Base-by-base conservation (phyloP, 2,329 filamentous ascomycete genomes). In the Ceratocystis colombiana region DNA sequence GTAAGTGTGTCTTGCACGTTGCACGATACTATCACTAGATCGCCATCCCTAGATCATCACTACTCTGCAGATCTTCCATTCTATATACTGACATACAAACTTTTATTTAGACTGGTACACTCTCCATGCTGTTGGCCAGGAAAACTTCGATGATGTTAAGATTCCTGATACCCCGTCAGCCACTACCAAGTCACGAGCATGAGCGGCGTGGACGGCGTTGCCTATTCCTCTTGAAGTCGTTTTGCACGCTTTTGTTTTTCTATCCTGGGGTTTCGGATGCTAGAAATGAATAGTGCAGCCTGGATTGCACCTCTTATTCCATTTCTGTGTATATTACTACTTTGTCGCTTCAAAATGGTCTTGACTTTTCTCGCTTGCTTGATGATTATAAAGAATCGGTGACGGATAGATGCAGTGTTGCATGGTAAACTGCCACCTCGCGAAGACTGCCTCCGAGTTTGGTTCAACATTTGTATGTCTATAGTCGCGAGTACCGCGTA, bases 131-230 rank as follows among this genome's bases (percentile, higher is more conserved):
- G 89, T 99, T 73, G 90, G 93, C 55, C 94, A 97, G 77, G 94
- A 97, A 76, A 90, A 96, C 71, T 99, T 99, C 78, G 89, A 92
- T 67, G 94, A 99, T 74, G 92, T 97, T 71, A 87, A 90, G 74
- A 87, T 97, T 46, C 94, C 94, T 33, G 88, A 90, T 74, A 79
- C 82, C 64, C 87, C 89, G 12, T 7, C 53, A 6, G 33, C 62
- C 4, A 8, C 64, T 17, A 44, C 66, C 28, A 68, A 68, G 64
- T 62, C 61, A 75, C 77, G 62, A 77, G 80, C 57, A 68, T 73
- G 41, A 76, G 74, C 68, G 75, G 71, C 70, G 33, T 68, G 76
- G 71, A 70, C 33, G 15, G 25, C 37, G 15, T 15, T 44, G 3
- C n/a, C 50, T 53, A 3, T 55, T 50, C 28, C 15, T n/a, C 55